A percentile compares a stretch with the other conserved stretches of the same genome.
Evolutionary conservation across 257 asterid species (phyloP).

Genomic region (Misopates orontium): DNA sequence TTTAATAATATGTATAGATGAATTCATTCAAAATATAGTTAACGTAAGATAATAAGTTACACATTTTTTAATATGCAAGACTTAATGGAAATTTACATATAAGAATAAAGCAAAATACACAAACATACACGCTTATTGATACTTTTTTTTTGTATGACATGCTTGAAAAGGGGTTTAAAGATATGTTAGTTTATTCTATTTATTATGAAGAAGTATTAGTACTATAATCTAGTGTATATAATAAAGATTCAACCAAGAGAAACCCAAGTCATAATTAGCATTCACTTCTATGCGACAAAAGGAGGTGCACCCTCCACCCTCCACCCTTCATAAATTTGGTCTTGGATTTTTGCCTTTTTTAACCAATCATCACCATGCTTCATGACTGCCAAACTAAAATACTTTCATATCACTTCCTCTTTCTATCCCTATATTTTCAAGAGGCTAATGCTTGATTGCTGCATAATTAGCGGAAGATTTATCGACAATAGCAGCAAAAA

Average conservation of each 20-base stretch:
- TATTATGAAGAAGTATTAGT: too few species aligned
- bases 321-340: background rate
- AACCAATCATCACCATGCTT: conserved; percentile 15
- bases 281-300: conserved; percentile 33
- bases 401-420: conserved; percentile 18
- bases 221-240: too few species aligned
- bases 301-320: conserved; percentile 13
- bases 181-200: too few species aligned
- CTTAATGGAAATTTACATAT: too few species aligned
- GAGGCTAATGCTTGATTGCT: conserved; percentile 18
- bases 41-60: too few species aligned
- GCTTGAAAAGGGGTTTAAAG: too few species aligned
- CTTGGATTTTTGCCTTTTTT: background rate
- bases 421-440: conserved; percentile 14
- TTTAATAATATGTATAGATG: too few species aligned
- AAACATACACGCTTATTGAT: too few species aligned
- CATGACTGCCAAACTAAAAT: conserved; percentile 25
- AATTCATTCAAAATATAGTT: too few species aligned
- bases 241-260: background rate
- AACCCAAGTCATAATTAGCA: conserved; percentile 16
- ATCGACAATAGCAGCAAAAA: background rate
- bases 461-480: conserved; percentile 24
- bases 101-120: too few species aligned
- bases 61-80: too few species aligned
- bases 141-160: too few species aligned